Evolutionary conservation across 495 filamentous ascomycete species (phyloP).

Genomic region (Podospora pseudocomata): DNA sequence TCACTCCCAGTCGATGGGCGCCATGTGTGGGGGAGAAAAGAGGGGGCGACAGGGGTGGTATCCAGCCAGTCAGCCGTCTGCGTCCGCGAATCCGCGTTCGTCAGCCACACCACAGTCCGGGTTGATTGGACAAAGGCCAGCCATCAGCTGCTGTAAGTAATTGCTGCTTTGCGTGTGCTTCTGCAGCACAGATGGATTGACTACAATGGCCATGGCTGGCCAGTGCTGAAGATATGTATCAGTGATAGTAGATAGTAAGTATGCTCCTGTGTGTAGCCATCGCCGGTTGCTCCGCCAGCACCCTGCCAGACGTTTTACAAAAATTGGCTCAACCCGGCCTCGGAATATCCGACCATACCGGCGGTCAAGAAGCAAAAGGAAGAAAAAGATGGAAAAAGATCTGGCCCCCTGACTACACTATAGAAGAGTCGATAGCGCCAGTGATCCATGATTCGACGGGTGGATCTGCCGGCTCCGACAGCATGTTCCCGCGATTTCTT

Average conservation of each 20-base stretch:
- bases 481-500: conserved; percentile 7
- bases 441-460: conserved; percentile 20
- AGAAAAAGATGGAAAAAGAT: conserved; percentile 4
- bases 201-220: neutral
- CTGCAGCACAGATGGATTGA: neutral
- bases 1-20: conserved; percentile 20
- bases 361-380: conserved; percentile 18
- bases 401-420: conserved; percentile 10
- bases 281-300: conserved; percentile 3
- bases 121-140: conserved; percentile 2
- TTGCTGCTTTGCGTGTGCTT: neutral
- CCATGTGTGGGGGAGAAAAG: conserved; percentile 19
- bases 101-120: conserved; percentile 16
- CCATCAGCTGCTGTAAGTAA: neutral
- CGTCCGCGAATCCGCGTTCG: conserved; percentile 9
- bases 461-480: conserved; percentile 15
- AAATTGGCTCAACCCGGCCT: conserved; percentile 7
- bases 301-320: conserved; percentile 1
- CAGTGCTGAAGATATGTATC: neutral
- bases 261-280: neutral
- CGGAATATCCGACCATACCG: conserved; percentile 12
- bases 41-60: conserved; percentile 14
- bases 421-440: conserved; percentile 14
- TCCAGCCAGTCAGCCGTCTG: conserved; percentile 15
- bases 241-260: no score